Percentiles rank a stretch among this genome's conserved stretches.
phyloP scores from a whole-genome alignment of 352 stramenopile species.

The Phytopythium ostracodes region DNA sequence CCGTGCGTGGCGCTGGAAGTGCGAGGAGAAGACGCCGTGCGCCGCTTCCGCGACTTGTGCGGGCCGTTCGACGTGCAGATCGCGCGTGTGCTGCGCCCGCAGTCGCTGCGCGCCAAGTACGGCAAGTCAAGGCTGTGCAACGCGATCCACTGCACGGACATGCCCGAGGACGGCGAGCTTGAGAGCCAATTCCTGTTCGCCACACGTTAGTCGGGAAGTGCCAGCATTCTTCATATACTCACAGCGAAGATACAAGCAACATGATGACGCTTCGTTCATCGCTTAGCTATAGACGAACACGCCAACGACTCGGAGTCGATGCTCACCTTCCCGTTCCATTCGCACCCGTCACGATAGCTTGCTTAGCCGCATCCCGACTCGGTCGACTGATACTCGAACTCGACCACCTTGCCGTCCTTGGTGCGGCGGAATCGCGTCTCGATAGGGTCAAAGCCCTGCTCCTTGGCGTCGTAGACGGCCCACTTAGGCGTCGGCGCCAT shows the following conservation, averaged over 20 bases:
- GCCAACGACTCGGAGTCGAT: too few species aligned
- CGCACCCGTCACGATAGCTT: neutral
- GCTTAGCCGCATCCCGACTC: slow-evolving; percentile 78
- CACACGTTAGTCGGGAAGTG: neutral
- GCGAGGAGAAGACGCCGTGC: slow-evolving; percentile 75
- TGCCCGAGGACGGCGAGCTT: slow-evolving; percentile 85
- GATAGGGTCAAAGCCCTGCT: slow-evolving; percentile 96
- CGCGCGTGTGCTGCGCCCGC: slow-evolving; percentile 79
- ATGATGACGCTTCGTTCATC: neutral
- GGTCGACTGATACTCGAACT: slow-evolving; percentile 80
- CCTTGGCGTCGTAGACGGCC: slow-evolving; percentile 93
- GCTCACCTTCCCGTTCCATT: neutral
- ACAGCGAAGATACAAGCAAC: neutral
- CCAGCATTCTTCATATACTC: neutral
- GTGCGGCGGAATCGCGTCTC: slow-evolving; percentile 89
- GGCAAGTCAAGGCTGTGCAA: slow-evolving; percentile 84
- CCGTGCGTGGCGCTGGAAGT: slow-evolving; percentile 89
- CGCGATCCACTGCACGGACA: slow-evolving; percentile 92
- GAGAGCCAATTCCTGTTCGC: slow-evolving; percentile 91
- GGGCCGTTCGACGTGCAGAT: slow-evolving; percentile 90
- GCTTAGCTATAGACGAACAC: neutral
- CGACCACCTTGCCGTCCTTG: slow-evolving; percentile 84
- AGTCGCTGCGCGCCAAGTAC: slow-evolving; percentile 86
- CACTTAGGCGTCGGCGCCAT: slow-evolving; percentile 92
- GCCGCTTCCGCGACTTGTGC: slow-evolving; percentile 73